A percentile compares a stretch with the other conserved stretches of the same genome.
Evolutionary conservation across 2,329 filamentous ascomycete genomes (phyloP).

Genomic region (Aspergillus felis): DNA sequence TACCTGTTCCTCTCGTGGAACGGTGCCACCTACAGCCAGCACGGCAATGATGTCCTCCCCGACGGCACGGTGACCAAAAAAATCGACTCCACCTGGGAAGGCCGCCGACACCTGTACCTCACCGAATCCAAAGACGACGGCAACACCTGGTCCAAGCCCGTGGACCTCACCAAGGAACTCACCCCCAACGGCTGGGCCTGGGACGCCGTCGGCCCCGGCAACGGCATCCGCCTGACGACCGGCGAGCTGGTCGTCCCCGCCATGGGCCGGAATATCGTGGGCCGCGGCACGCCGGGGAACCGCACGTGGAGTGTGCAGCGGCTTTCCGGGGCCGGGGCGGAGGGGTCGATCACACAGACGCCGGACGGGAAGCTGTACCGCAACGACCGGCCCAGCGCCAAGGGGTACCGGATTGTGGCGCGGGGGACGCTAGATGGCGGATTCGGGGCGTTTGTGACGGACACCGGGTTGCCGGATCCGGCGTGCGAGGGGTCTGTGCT

Average conservation of each 20-base stretch:
- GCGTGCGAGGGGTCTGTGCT: constrained; percentile 5
- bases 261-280: constrained; percentile 4
- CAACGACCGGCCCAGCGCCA: neutral
- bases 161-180: constrained; percentile 1
- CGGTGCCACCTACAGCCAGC: constrained; percentile 22
- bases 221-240: neutral
- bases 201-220: constrained; percentile 6
- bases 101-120: constrained; percentile 3
- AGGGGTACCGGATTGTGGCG: constrained; percentile 4
- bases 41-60: constrained; percentile 18
- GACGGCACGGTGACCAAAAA: neutral
- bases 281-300: constrained; percentile 3
- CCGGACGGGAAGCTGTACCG: constrained; percentile 5
- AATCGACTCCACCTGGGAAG: constrained; percentile 4
- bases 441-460: neutral
- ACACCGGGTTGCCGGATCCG: constrained; percentile 4
- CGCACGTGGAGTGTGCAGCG: constrained; percentile 4
- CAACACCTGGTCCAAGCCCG: constrained; percentile 4
- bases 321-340: constrained; percentile 1
- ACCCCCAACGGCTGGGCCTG: neutral
- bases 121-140: constrained; percentile 3
- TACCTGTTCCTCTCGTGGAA: constrained; percentile 32
- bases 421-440: neutral
- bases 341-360: constrained; percentile 2
- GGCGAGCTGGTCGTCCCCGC: constrained; percentile 6